Conservation (phyloP, 2,329 filamentous ascomycete genomes). For the Trichothecium sympodiale region DNA sequence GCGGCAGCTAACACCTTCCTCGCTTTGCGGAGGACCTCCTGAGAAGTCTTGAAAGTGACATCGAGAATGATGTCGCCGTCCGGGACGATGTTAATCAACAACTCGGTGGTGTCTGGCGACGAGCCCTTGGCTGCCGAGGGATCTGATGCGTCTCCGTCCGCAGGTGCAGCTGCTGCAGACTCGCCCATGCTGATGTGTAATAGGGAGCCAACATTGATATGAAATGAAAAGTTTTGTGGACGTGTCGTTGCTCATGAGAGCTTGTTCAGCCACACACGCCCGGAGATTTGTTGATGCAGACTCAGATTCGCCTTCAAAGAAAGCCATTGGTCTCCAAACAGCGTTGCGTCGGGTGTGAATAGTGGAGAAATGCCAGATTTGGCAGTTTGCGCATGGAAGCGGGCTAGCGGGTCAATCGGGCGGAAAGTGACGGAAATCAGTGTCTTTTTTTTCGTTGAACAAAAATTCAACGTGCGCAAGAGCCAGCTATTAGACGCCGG, state of each 20-base stretch:
- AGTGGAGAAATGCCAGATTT: constrained; percentile 2
- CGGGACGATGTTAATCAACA: constrained; percentile 40
- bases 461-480: too few species aligned
- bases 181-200: constrained; percentile 17
- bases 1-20: constrained; percentile 27
- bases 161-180: constrained; percentile 12
- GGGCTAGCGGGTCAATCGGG: too few species aligned
- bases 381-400: too few species aligned
- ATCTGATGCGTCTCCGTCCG: constrained; percentile 17
- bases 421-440: too few species aligned
- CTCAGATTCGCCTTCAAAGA: too few species aligned
- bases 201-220: constrained; percentile 12
- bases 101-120: too few species aligned
- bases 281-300: too few species aligned
- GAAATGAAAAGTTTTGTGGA: not conserved
- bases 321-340: too few species aligned
- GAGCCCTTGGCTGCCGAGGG: constrained; percentile 5
- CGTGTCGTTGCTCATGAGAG: too few species aligned
- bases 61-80: constrained; percentile 56
- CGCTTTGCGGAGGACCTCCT: constrained; percentile 33
- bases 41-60: constrained; percentile 52
- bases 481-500: too few species aligned
- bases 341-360: not conserved
- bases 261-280: too few species aligned
- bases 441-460: too few species aligned